A percentile compares a stretch with the other conserved stretches of the same genome.
Conservation (phyloP, 2,329 filamentous ascomycete species). For the Colletotrichum endophyticum region DNA sequence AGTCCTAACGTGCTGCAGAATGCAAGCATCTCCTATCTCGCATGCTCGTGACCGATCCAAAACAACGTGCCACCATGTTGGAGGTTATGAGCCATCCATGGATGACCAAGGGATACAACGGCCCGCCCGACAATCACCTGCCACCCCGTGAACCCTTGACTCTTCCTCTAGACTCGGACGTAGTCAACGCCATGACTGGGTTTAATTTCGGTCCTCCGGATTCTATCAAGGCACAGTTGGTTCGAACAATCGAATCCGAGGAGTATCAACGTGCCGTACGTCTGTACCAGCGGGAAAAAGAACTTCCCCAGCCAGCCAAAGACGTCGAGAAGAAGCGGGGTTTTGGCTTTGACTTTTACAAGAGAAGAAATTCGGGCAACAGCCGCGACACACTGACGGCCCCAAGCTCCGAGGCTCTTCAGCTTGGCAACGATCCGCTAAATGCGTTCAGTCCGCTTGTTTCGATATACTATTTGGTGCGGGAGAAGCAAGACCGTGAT, state of each 20-base stretch:
- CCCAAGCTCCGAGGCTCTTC: slow-evolving; percentile 85
- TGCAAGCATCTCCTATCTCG: slow-evolving; percentile 91
- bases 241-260: slow-evolving; percentile 86
- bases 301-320: slow-evolving; percentile 58
- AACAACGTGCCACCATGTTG: slow-evolving; percentile 80
- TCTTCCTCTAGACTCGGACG: slow-evolving; percentile 79
- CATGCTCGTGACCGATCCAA: slow-evolving; percentile 95
- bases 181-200: slow-evolving; percentile 93
- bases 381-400: slow-evolving; percentile 87
- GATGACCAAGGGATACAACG: slow-evolving; percentile 91
- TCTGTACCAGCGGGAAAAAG: slow-evolving; percentile 71
- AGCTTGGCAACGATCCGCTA: slow-evolving; percentile 82
- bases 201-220: slow-evolving; percentile 95
- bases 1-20: slow-evolving; percentile 63
- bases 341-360: slow-evolving; percentile 95
- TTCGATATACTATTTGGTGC: slow-evolving; percentile 95
- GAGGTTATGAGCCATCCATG: slow-evolving; percentile 96
- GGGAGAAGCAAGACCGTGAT: slow-evolving; percentile 90
- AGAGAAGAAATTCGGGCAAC: slow-evolving; percentile 84
- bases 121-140: slow-evolving; percentile 87
- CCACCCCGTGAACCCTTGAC: slow-evolving; percentile 84
- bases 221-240: slow-evolving; percentile 80
- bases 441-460: slow-evolving; percentile 93
- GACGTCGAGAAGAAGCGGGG: slow-evolving; percentile 84
- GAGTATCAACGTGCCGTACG: slow-evolving; percentile 90